Evolutionary conservation across 129 eudicot species (phyloP).

Genomic region (Escallonia herrerae): DNA sequence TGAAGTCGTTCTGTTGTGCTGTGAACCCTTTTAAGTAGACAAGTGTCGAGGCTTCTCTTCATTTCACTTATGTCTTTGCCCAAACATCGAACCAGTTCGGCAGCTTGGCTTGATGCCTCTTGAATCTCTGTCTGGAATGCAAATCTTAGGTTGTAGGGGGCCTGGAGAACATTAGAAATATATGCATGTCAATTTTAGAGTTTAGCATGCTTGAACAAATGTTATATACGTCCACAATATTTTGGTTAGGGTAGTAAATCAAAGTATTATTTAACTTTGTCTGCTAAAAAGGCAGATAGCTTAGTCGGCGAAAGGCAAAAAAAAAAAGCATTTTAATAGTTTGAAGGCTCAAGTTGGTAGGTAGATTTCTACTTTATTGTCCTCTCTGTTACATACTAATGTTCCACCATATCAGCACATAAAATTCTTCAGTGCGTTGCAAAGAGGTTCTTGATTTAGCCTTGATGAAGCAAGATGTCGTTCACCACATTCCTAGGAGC

Average conservation of each 20-base stretch:
- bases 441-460: not conserved
- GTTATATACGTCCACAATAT: too few relatives aligned
- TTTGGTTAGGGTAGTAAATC: too few relatives aligned
- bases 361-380: not conserved
- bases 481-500: not conserved
- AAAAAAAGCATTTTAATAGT: too few relatives aligned
- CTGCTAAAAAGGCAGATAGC: not conserved
- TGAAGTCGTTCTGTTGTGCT: conserved; percentile 50
- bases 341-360: conserved; percentile 6
- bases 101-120: conserved; percentile 57
- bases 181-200: not conserved
- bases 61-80: conserved; percentile 53
- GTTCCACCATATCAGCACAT: too few relatives aligned
- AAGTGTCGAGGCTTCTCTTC: conserved; percentile 35
- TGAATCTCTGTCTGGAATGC: conserved; percentile 50
- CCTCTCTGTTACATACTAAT: not conserved
- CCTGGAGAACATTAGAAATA: conserved; percentile 27
- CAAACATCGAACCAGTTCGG: conserved; percentile 44
- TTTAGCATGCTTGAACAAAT: not conserved
- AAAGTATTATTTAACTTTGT: not conserved
- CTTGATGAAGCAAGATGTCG: not conserved
- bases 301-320: not conserved
- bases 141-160: conserved; percentile 46
- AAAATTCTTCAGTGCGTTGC: not conserved
- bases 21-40: conserved; percentile 34